These are phyloP conservation scores for Calocera viscosa DNA, from an alignment of 768 basidiomycete species.

Conservation along the genomic window DNA sequence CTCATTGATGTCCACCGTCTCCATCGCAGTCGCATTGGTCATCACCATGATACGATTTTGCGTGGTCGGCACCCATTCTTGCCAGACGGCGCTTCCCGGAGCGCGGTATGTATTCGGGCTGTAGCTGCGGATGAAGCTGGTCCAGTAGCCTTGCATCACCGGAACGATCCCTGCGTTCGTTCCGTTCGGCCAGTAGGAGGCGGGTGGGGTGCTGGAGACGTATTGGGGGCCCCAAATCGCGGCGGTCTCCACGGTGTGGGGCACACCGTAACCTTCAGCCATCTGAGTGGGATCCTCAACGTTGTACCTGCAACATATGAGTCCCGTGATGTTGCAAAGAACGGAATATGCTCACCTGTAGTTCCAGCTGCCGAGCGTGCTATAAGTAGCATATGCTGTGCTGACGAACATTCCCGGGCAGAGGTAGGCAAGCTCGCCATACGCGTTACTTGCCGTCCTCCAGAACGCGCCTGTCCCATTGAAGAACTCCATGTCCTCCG, in stretches of 20 bases:
- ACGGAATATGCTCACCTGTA: background rate
- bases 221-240: background rate
- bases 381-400: background rate
- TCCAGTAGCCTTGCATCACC: constrained; percentile 5
- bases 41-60: background rate
- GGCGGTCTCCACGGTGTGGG: background rate
- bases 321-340: background rate
- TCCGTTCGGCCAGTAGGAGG: background rate
- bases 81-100: background rate
- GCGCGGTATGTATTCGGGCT: background rate
- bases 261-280: background rate
- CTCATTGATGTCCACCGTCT: background rate
- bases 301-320: background rate
- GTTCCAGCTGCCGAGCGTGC: background rate
- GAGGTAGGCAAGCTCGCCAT: background rate
- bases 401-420: background rate
- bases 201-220: background rate
- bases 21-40: background rate
- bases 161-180: background rate
- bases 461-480: constrained; percentile 2
- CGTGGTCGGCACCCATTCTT: background rate
- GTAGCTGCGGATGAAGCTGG: constrained; percentile 2
- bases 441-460: background rate
- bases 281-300: background rate
- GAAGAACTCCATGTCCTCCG: constrained; percentile 2